Base-by-base conservation (phyloP, 2,329 filamentous ascomycete genomes). In the Hymenoscyphus albidus region DNA sequence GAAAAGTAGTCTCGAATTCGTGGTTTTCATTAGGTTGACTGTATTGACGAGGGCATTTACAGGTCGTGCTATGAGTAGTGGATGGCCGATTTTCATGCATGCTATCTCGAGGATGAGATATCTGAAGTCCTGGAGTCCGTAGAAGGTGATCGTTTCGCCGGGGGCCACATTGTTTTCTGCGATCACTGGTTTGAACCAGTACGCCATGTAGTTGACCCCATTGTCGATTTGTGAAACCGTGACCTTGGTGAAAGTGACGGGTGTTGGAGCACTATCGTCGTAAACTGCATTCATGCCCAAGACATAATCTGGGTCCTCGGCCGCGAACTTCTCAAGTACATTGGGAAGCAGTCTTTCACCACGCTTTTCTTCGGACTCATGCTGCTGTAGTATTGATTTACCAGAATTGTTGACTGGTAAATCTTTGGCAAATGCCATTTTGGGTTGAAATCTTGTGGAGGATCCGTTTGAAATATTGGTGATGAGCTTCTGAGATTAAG, bases 91-190 rank as follows among this genome's bases (percentile, higher is more conserved):
- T 54, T 71, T 70, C 0, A 69, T 70, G 13, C 64, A 54, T 10
- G 70, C 66, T 1, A 65, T 16, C 5, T 62, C 39, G 27, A 71
- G 64, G 18, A 64, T 55, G 39, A 56, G 58, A 44, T 73, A 73
- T 16, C 71, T 63, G 35, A 70, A 69, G 39, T 73, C 71, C 16
- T 72, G 68, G 9, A 65, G 12, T 9, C 71, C 71, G n/a, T 71
- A 61, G 59, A 65, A 73, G 13, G 61, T 64, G 55, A 72, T 67
- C 0, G 67, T 62, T 22, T 64, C 54, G 18, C 32, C 16, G 6
- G 27, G 10, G 13, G 42, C 22, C 4, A 59, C 9, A 10, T 44
- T 6, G 58, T 16, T n/a, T 12, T 31, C 9, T 42, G 44, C 32
- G 10, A 64, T 32, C 4, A 62, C 38, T 10, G 40, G 16, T 38